These are phyloP conservation scores for Vararia minispora DNA, from an alignment of 768 basidiomycete species.

Conservation along the genomic window DNA sequence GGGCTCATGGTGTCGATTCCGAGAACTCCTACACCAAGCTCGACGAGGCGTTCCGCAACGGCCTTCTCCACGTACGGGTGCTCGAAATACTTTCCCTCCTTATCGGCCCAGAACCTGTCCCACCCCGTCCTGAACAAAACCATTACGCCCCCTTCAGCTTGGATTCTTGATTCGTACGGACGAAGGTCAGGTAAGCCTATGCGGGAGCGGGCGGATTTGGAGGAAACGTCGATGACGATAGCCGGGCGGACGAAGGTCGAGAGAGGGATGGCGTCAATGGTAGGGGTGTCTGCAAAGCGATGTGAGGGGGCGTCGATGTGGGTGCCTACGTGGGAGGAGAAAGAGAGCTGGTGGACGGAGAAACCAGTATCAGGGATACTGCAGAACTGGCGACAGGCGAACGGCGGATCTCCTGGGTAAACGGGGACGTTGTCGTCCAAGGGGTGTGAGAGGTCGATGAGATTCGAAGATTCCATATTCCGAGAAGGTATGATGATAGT, in stretches of 20 bases:
- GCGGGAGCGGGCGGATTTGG: conserved; percentile 12
- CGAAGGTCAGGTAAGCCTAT: conserved; percentile 15
- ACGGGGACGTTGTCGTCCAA: conserved; percentile 8
- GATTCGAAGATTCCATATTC: background rate
- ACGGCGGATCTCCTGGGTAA: conserved; percentile 21
- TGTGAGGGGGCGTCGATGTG: conserved; percentile 22
- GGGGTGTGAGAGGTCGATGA: conserved; percentile 15
- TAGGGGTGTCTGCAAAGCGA: conserved; percentile 13
- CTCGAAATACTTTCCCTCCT: conserved; percentile 13
- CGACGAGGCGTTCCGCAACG: conserved; percentile 16
- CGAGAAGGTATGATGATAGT: no score
- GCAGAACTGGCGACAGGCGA: conserved; percentile 9
- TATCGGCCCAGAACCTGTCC: conserved; percentile 15
- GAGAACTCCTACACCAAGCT: conserved; percentile 16
- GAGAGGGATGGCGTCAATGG: conserved; percentile 18
- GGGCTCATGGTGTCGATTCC: conserved; percentile 20
- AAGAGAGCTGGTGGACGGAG: conserved; percentile 13
- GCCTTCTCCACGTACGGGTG: conserved; percentile 19
- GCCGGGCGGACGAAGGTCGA: conserved; percentile 16
- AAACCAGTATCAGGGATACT: conserved; percentile 15
- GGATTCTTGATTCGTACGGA: conserved; percentile 11
- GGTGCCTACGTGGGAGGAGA: conserved; percentile 21
- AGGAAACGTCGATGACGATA: conserved; percentile 17
- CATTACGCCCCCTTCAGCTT: conserved; percentile 12
- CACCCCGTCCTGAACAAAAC: conserved; percentile 19